Conservation (phyloP, 371 early-diverging fungal genomes). For the Syncephalastrum contaminatum region DNA sequence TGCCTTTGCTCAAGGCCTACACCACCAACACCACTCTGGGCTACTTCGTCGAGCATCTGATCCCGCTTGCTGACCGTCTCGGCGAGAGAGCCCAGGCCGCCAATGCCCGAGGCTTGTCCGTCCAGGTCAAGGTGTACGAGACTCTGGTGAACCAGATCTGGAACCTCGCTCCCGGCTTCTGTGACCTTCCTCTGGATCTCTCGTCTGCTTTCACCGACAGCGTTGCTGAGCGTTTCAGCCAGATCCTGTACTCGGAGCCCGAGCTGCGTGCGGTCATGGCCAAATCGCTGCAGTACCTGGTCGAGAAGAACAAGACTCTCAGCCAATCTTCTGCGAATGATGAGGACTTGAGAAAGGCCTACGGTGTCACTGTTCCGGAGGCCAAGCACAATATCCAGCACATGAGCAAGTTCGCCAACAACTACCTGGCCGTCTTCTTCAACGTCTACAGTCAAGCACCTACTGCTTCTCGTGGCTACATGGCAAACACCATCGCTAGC, state of each 20-base stretch:
- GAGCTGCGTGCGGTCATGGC: constrained; percentile 83
- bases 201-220: constrained; percentile 52
- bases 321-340: constrained; percentile 49
- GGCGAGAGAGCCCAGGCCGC: constrained; percentile 64
- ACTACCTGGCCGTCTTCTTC: constrained; percentile 80
- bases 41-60: constrained; percentile 71
- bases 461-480: constrained; percentile 66
- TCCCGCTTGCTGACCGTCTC: constrained; percentile 79
- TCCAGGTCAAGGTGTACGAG: constrained; percentile 90
- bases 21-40: constrained; percentile 77
- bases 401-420: constrained; percentile 69
- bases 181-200: constrained; percentile 80
- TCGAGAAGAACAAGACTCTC: constrained; percentile 65
- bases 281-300: constrained; percentile 69
- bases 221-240: constrained; percentile 71
- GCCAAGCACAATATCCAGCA: constrained; percentile 58
- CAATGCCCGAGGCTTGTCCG: constrained; percentile 58
- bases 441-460: constrained; percentile 75
- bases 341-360: constrained; percentile 51
- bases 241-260: constrained; percentile 65
- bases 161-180: constrained; percentile 85
- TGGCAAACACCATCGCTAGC: constrained; percentile 71
- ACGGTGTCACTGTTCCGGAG: constrained; percentile 55
- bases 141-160: constrained; percentile 90
- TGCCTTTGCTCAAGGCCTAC: constrained; percentile 77